Conservation (phyloP, 768 basidiomycete species). For the Podaxis rugospora region DNA sequence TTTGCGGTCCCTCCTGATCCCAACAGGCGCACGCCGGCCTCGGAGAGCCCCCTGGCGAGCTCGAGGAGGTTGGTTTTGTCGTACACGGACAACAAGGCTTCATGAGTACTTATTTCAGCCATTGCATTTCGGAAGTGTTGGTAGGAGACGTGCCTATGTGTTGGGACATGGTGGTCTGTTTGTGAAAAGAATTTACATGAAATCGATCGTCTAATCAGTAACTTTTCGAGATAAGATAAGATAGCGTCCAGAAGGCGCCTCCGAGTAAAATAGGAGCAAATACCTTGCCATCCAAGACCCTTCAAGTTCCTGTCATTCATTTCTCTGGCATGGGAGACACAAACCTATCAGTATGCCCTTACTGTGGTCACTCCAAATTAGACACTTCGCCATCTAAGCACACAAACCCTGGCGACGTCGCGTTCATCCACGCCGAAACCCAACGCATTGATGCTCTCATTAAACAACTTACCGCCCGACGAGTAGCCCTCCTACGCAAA, state of each 20-base stretch:
- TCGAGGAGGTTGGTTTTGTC: constrained; percentile 91
- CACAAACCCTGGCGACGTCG: neutral
- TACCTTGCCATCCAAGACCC: no score
- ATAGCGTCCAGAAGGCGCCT: no score
- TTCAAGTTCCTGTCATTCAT: no score
- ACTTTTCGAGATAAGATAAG: no score
- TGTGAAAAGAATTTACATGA: neutral
- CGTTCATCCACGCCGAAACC: neutral
- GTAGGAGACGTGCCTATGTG: neutral
- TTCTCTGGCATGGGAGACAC: no score
- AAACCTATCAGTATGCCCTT: no score
- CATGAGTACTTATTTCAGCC: no score
- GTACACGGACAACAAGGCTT: constrained; percentile 92
- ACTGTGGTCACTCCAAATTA: no score
- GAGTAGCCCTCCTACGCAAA: neutral
- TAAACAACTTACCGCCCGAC: neutral
- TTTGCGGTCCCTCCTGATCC: constrained; percentile 98
- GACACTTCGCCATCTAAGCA: no score
- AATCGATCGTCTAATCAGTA: neutral
- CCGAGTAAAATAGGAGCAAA: no score
- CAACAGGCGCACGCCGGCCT: constrained; percentile 79
- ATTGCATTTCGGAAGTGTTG: neutral
- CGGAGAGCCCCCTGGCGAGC: constrained; percentile 79
- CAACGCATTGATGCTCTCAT: neutral
- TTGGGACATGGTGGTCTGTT: constrained; percentile 7